Conservation (phyloP, 1,139 yeast species). For the Candida sanyaensis region DNA sequence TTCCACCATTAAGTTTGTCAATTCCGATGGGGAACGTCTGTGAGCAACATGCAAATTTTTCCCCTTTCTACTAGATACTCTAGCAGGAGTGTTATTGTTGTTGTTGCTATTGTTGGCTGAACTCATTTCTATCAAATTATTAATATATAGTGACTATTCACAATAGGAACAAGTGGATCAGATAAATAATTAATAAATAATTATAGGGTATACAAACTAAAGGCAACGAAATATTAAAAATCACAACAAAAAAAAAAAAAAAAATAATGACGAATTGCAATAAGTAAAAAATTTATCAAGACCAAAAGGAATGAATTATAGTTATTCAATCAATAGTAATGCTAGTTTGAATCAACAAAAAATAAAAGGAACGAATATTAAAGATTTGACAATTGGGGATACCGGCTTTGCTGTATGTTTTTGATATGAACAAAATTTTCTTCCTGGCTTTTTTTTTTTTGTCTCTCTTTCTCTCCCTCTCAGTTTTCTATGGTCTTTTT, state of each 20-base stretch:
- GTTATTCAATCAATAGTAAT: not conserved
- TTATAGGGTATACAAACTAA: not conserved
- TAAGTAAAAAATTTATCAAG: not conserved
- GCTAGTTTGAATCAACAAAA: not conserved
- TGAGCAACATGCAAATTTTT: conserved; percentile 82
- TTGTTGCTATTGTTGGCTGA: conserved; percentile 4
- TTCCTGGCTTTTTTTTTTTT: not conserved
- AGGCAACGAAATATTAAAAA: not conserved
- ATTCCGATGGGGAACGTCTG: conserved; percentile 89
- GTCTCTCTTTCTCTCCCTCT: too few species aligned
- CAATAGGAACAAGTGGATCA: not conserved
- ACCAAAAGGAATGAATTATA: not conserved
- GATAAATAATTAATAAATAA: not conserved
- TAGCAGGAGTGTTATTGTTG: conserved; percentile 16
- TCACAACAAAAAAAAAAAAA: too few species aligned
- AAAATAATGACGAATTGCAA: not conserved
- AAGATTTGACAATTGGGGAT: not conserved
- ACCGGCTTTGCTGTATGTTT: not conserved
- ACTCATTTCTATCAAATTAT: not conserved
- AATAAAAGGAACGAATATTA: not conserved
- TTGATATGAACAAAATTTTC: conserved; percentile 2
- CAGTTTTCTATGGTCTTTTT: not conserved
- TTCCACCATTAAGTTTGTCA: conserved; percentile 93
- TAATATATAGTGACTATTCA: not conserved
- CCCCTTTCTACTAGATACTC: conserved; percentile 26